phyloP scores from a whole-genome alignment of 176 grass and related monocot genomes.

The Metroxylon sagu region DNA sequence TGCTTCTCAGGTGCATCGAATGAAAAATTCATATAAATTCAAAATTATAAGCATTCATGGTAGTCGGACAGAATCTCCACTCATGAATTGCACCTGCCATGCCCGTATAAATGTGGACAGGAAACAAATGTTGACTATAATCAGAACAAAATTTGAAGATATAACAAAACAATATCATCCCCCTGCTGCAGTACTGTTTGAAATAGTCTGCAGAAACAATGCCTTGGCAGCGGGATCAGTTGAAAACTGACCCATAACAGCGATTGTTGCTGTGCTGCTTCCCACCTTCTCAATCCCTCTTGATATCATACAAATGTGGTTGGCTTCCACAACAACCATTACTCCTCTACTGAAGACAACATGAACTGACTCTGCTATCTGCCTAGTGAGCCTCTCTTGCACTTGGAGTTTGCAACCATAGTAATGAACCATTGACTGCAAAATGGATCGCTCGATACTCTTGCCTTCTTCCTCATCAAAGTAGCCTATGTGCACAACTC shows the following conservation, averaged over 20 bases:
- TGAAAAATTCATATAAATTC: too few species aligned
- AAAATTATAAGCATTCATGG: too few species aligned
- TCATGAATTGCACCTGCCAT: too few species aligned
- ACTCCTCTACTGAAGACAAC: conserved; percentile 37
- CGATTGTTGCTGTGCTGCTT: conserved; percentile 81
- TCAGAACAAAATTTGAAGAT: neutral
- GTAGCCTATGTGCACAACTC: conserved; percentile 76
- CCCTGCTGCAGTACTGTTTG: conserved; percentile 23
- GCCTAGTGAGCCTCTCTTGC: conserved; percentile 95
- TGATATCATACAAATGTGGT: conserved; percentile 93
- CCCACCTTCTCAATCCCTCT: conserved; percentile 87
- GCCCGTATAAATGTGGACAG: too few species aligned
- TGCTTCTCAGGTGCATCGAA: too few species aligned
- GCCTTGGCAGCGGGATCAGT: conserved; percentile 45
- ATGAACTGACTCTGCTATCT: conserved; percentile 87
- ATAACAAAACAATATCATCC: conserved; percentile 12
- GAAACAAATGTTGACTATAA: neutral
- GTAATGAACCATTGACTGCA: conserved; percentile 70
- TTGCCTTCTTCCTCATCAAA: conserved; percentile 26
- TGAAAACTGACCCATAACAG: conserved; percentile 74
- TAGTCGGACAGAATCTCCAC: too few species aligned
- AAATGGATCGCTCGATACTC: conserved; percentile 36
- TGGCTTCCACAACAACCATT: conserved; percentile 81
- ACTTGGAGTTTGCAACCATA: conserved; percentile 94
- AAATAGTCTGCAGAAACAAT: conserved; percentile 47